Percentiles rank a stretch among this genome's conserved stretches.
phyloP scores from a whole-genome alignment of 176 grass and related monocot species.

The Hordeum marinum region DNA sequence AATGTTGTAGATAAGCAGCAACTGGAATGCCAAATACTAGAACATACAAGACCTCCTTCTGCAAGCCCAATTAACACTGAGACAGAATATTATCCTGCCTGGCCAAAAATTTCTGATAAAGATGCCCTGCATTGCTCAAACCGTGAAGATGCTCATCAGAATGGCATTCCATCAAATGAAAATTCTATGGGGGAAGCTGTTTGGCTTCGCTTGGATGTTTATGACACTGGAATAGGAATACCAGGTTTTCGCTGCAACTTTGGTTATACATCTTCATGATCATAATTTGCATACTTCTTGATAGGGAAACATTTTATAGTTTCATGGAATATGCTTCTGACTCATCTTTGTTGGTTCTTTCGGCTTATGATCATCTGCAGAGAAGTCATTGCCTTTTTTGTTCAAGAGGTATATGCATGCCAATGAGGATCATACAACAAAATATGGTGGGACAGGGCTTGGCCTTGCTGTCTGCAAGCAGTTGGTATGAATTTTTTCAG shows the following conservation, averaged over 20 bases:
- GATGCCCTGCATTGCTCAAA: constrained; percentile 39
- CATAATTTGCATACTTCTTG: background rate
- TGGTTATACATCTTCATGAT: background rate
- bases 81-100: constrained; percentile 14
- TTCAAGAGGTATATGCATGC: constrained; percentile 84
- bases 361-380: constrained; percentile 33
- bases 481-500: constrained; percentile 46
- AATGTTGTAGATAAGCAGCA: constrained; percentile 39
- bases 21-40: constrained; percentile 14
- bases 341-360: constrained; percentile 9
- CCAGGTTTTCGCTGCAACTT: constrained; percentile 61
- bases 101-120: constrained; percentile 28
- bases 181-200: constrained; percentile 32
- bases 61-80: constrained; percentile 7
- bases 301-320: background rate
- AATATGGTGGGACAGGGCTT: constrained; percentile 85
- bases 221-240: constrained; percentile 91
- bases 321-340: constrained; percentile 22
- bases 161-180: constrained; percentile 23
- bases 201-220: constrained; percentile 73
- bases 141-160: constrained; percentile 36
- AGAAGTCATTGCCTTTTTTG: constrained; percentile 62
- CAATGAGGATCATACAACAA: constrained; percentile 61
- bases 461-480: constrained; percentile 97
- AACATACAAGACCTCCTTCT: constrained; percentile 12